Base-by-base conservation (phyloP, 805 yeast species). In the Peterozyma toletana region DNA sequence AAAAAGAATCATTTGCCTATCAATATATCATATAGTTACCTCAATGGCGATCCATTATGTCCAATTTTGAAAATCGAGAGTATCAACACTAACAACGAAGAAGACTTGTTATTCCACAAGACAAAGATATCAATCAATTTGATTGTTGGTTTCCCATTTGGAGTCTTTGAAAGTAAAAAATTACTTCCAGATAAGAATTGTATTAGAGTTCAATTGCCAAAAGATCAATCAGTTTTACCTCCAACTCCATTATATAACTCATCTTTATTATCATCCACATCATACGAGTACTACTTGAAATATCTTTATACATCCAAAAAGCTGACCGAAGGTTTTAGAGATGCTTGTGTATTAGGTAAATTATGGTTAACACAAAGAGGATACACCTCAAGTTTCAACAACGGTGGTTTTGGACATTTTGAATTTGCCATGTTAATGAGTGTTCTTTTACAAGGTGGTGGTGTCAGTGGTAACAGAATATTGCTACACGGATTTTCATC, bases 341-440 rank as follows among this genome's bases (percentile, higher is more conserved):
- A 90, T 53, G 97, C 99, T 1, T 80, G 89, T 50, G 76, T 82
- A 7, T 70, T 93, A 42, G 96, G 96, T 3, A 75, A 90, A 49
- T 66, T 93, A 44, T 93, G 99, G 99, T 71, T 93, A 36, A 73
- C 78, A 40, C 98, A 93, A 63, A 75, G 96, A 51, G 96, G 95
- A 0, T 78, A 88, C 46, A 71, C 77, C 10, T 78, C 95, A 0
- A 63, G 75, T 13, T 58, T 83, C 30, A 68, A 75, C 14, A 69
- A 75, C 37, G 77, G 78, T 38, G 98, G 98, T 0, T 91, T 93
- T 61, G 98, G 98, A 11, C 86, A 83, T 53, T 88, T 88, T 59
- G 98, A 93, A 64, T 89, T 89, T 60, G 82, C 89, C 30, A 66
- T 83, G 34, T 62, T 91, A 41, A 78, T 88, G 80, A 82, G 95